Evolutionary conservation across 2,329 filamentous ascomycete species (phyloP).

Genomic region (Colletotrichum sp.): DNA sequence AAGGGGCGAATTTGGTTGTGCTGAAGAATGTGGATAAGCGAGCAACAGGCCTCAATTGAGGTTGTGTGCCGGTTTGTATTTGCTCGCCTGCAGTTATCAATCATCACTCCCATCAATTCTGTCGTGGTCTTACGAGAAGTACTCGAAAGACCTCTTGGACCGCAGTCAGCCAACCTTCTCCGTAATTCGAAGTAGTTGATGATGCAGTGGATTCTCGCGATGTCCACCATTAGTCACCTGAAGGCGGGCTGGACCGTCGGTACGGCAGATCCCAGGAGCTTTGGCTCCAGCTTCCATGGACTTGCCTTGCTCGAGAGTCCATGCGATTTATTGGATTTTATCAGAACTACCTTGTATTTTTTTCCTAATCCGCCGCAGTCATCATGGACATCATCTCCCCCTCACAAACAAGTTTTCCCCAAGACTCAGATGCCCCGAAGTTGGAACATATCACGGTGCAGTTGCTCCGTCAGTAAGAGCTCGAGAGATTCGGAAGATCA

Average conservation of each 20-base stretch:
- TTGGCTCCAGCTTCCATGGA: background rate
- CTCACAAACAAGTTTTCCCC: background rate
- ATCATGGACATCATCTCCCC: background rate
- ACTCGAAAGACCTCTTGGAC: background rate
- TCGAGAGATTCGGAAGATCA: background rate
- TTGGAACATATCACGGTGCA: background rate
- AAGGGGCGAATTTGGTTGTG: background rate
- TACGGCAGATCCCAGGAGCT: background rate
- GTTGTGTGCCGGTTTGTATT: fast-evolving
- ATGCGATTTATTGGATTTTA: background rate
- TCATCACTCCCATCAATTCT: background rate
- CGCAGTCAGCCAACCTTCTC: background rate
- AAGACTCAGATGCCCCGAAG: background rate
- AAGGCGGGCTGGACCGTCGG: background rate
- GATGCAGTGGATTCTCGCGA: background rate
- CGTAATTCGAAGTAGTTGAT: background rate
- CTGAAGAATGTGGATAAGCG: background rate
- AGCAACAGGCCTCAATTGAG: background rate
- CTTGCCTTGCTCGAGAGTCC: background rate
- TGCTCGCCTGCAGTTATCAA: background rate
- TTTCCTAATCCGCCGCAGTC: fast-evolving
- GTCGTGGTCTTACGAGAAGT: background rate
- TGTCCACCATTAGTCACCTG: background rate
- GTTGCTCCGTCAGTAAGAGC: background rate
- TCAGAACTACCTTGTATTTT: background rate